These are phyloP conservation scores for Gremmenia infestans DNA, from an alignment of 2,329 filamentous ascomycete genomes.

Conservation along the genomic window DNA sequence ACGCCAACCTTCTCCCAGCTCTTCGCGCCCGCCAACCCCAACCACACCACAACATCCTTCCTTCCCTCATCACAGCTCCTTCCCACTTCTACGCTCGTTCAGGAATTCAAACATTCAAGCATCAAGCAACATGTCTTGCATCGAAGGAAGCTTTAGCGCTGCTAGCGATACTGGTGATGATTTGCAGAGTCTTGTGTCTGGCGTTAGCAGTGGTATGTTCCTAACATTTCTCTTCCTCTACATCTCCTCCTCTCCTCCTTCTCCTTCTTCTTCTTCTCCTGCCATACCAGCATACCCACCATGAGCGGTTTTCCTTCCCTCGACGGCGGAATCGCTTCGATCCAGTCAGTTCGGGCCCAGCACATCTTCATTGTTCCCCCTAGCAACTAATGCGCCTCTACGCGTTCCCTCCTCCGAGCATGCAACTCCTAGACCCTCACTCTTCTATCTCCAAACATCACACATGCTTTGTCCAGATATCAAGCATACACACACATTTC, in stretches of 20 bases:
- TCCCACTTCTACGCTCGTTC: background rate
- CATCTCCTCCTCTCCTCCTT: background rate
- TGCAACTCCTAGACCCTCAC: too few species aligned
- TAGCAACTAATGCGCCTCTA: background rate
- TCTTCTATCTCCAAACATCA: too few species aligned
- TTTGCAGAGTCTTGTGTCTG: background rate
- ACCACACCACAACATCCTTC: background rate
- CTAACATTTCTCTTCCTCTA: background rate
- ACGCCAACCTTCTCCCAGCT: background rate
- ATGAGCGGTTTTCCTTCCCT: background rate
- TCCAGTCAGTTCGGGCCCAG: background rate
- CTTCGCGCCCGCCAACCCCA: background rate
- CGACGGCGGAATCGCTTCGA: background rate
- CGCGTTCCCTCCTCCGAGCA: background rate
- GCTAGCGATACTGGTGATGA: background rate
- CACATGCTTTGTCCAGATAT: too few species aligned
- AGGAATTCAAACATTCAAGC: background rate
- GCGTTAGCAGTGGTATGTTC: background rate
- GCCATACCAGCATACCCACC: too few species aligned
- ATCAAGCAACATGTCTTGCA: background rate
- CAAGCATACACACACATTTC: too few species aligned
- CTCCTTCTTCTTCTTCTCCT: background rate
- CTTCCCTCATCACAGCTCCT: background rate
- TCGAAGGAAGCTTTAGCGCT: background rate
- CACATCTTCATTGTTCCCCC: background rate